Base-by-base conservation (phyloP, 257 asterid species). In the Solanum sitiens region DNA sequence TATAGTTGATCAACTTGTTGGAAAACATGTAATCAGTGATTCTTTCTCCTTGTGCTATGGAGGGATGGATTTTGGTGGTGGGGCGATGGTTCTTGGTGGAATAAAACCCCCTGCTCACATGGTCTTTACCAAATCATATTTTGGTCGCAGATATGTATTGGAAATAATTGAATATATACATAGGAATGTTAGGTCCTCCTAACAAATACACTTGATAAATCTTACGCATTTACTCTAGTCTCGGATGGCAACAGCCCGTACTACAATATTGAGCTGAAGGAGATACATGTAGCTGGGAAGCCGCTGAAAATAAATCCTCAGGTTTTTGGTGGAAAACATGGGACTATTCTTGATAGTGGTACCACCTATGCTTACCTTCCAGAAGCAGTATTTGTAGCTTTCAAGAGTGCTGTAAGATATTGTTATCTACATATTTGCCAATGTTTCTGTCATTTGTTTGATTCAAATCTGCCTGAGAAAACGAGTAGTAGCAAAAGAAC, bases 211-310 rank as follows among this genome's bases (percentile, higher is more conserved):
- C 94, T 94, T 92, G 96, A 91, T 94, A 93, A 94, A 94, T 94
- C 96, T 95, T 98, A 92, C 95, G 90, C 98, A 96, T 96, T 95
- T 95, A 96, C 98, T 93, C 96, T 96, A 94, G 98, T 96, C 91
- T 95, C 93, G 98, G 96, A 93, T 96, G 97, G 96, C 94, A 96
- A 95, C 99, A 96, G 99, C 87, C 99, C 98, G 86, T 96, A 94
- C 94, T 96, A 96, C 98, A 96, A 96, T 89, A 91, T 96, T 71
- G 98, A 96, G 90, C 96, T 96, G 94, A 95, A 89, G 93, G 99
- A 92, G 97, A 88, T 96, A 65, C 98, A 90, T 89, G 98, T 96
- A 86, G 97, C 98, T 92, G 99, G 99, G 93, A 96, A 96, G 95
- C 90, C 85, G 86, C 92, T 96, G 92, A 83, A 90, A 86, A 77